Percentiles rank a stretch among this genome's conserved stretches.
Evolutionary conservation across 441 rosid genomes (phyloP).

Genomic region (Croton laevigatus): DNA sequence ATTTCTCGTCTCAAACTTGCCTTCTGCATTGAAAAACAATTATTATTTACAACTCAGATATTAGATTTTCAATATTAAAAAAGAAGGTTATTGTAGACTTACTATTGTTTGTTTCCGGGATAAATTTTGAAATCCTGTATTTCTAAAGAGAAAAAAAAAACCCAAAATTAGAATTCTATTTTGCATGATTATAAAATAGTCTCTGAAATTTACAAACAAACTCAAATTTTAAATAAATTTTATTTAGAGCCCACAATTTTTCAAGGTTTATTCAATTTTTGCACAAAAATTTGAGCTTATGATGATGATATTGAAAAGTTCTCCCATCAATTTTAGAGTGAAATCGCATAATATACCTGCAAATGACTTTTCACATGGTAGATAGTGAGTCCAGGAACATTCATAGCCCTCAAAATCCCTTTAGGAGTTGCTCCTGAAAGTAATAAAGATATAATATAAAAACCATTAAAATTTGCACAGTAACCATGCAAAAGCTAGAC

Average conservation of each 20-base stretch:
- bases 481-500: background rate
- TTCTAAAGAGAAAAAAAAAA: constrained; percentile 36
- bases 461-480: background rate
- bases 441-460: background rate
- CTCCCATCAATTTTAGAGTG: too few species aligned
- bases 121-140: constrained; percentile 56
- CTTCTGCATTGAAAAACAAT: constrained; percentile 24
- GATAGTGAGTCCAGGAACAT: constrained; percentile 43
- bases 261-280: too few species aligned
- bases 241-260: too few species aligned
- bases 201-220: too few species aligned
- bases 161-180: background rate
- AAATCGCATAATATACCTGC: constrained; percentile 33
- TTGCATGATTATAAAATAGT: too few species aligned
- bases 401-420: constrained; percentile 59
- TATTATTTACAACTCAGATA: background rate
- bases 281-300: too few species aligned
- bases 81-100: constrained; percentile 21
- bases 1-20: constrained; percentile 47
- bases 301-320: too few species aligned
- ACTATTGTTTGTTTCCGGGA: constrained; percentile 50
- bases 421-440: constrained; percentile 60
- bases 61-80: background rate
- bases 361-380: constrained; percentile 71
- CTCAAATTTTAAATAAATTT: too few species aligned